Evolutionary conservation across 192 early-diverging fungal species (phyloP), one percentile per base, ranked within the genome.

Genomic region (Linnemannia zychae): DNA sequence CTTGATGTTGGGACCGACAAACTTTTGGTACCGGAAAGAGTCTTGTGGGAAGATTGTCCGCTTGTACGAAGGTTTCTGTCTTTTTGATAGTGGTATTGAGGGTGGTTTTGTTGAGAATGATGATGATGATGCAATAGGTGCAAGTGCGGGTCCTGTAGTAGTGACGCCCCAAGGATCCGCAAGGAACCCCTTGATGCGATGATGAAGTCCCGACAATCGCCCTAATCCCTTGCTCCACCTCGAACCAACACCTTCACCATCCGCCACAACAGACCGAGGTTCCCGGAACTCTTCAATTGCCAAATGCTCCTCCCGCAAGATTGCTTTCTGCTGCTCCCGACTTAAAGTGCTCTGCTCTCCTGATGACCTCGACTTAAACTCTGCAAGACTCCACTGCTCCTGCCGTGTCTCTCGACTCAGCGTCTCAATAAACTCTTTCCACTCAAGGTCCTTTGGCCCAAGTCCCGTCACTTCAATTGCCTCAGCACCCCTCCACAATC

Each of bases 381-480:
- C 36, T 46, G 24, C 34, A 33, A 67, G 28, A 24, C 46, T 40
- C 67, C 65, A 66, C 9, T 52, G 17, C 24, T 83, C 76, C 40
- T 78, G 71, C 33, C 49, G 69, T 0, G 57, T 38, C 53, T 83
- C 76, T 7, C 70, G 49, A 38, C 76, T 78, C 2, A 74, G 38
- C 1, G 72, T 69, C 16, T 68, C 71, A 15, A 83, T 33, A 68
- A 73, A 83, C 67, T 83, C 81, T 13, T 48, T 24, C 81, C 81
- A 83, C 22, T 83, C 81, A 24, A 44, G 3, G 13, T 68, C 11
- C 16, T 44, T 67, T 1, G 72, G 72, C 0, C 40, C 65, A 1
- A 79, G 34, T 0, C 31, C 49, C 4, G 77, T 78, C 11, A 84
- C 77, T 33, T 84, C 66, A 16, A 84, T 84, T 7, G 82, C 82